Percentiles rank a stretch among this genome's conserved stretches.
These are phyloP conservation scores for Cicer bijugum DNA, from an alignment of 306 rosid species.

Conservation along the genomic window DNA sequence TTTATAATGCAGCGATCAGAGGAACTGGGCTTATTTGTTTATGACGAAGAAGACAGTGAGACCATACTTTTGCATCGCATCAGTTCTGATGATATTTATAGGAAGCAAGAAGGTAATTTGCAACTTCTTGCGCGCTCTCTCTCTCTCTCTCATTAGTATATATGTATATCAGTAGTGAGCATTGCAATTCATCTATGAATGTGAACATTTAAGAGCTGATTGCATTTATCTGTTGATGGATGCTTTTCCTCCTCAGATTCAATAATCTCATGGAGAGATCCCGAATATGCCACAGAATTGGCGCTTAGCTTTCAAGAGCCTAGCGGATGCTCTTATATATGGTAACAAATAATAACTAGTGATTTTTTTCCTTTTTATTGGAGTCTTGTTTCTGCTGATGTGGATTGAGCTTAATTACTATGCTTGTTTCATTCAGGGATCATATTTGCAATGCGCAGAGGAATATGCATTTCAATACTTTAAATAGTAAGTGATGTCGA, in stretches of 20 bases:
- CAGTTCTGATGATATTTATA: slow-evolving; percentile 80
- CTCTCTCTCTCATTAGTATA: background rate
- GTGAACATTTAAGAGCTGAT: slow-evolving; percentile 6
- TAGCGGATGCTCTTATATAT: slow-evolving; percentile 85
- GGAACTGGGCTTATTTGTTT: slow-evolving; percentile 82
- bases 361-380: background rate
- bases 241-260: slow-evolving; percentile 61
- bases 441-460: slow-evolving; percentile 86
- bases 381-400: slow-evolving; percentile 39
- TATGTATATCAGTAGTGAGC: background rate
- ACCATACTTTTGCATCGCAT: slow-evolving; percentile 84
- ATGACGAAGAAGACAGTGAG: slow-evolving; percentile 90
- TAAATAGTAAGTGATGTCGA: slow-evolving; percentile 71
- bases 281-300: slow-evolving; percentile 84
- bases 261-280: slow-evolving; percentile 97
- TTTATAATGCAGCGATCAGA: slow-evolving; percentile 74
- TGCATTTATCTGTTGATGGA: slow-evolving; percentile 27
- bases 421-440: slow-evolving; percentile 66
- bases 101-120: slow-evolving; percentile 92
- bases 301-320: slow-evolving; percentile 98
- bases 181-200: slow-evolving; percentile 14
- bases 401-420: slow-evolving; percentile 39
- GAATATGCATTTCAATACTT: slow-evolving; percentile 76
- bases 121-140: slow-evolving; percentile 33
- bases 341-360: slow-evolving; percentile 55